Percentiles rank a stretch among this genome's conserved stretches.
phyloP scores from a whole-genome alignment of 2,329 filamentous ascomycete genomes.

The Phyllosticta citrichinensis region DNA sequence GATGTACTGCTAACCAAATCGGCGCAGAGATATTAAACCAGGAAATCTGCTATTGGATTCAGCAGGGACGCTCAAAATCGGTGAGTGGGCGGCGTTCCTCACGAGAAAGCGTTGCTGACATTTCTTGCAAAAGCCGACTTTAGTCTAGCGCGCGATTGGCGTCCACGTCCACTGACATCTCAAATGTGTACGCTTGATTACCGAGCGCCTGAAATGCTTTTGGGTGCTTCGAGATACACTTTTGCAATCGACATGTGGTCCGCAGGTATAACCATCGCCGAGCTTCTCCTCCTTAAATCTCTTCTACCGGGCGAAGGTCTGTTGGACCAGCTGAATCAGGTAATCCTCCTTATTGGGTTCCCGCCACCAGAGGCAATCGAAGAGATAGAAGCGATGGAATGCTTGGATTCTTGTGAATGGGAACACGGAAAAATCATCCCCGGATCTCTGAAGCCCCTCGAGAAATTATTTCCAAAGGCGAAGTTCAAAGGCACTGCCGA shows the following conservation, averaged over 20 bases:
- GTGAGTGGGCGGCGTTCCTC: conserved; percentile 12
- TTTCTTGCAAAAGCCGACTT: conserved; percentile 19
- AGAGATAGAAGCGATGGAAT: conserved; percentile 13
- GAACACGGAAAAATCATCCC: no score
- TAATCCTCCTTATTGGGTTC: conserved; percentile 23
- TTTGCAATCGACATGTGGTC: conserved; percentile 13
- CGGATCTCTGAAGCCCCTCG: conserved; percentile 1
- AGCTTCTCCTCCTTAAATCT: conserved; percentile 10
- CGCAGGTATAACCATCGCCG: conserved; percentile 12
- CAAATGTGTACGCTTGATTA: conserved; percentile 16
- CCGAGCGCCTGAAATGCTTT: conserved; percentile 13
- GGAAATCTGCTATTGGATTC: conserved; percentile 26
- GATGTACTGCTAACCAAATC: conserved; percentile 9
- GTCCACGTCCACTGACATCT: conserved; percentile 24
- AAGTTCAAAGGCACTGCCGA: conserved; percentile 21
- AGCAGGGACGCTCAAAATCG: conserved; percentile 27
- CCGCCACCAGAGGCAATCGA: conserved; percentile 14
- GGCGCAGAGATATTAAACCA: conserved; percentile 25
- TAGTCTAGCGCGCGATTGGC: conserved; percentile 26
- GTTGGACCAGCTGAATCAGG: conserved; percentile 24
- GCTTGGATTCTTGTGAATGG: conserved; percentile 4
- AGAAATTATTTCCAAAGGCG: conserved; percentile 16
- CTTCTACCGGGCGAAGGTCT: conserved; percentile 23
- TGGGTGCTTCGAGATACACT: conserved; percentile 11
- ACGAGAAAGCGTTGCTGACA: background rate